Evolutionary conservation across 441 rosid genomes (phyloP), one percentile per base, ranked within the genome.

Genomic region (Populus tomentosa): DNA sequence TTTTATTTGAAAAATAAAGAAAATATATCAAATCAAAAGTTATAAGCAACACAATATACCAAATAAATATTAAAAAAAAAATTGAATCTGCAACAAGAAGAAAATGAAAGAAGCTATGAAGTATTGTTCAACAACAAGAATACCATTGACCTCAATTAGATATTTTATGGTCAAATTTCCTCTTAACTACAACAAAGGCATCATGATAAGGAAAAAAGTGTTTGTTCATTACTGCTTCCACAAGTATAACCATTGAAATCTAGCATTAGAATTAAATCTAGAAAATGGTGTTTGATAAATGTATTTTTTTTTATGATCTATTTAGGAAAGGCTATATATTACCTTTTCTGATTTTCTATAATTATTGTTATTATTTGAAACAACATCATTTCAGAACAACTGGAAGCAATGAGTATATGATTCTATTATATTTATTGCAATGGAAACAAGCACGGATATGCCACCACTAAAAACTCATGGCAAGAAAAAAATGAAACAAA

Each of bases 401-500:
- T 35, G 40, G 70, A 35, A 56, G 13, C 66, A 67, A 70, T 30
- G 38, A 64, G 26, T 38, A 16, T 16, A 35, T 16, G 21, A 53
- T 61, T 53, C 30, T 20, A 33, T 26, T 66, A 36, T 14, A 67
- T 35, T 28, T 11, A 67, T 36, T 53, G 64, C 38, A 59, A 68
- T 2, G n/a, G 23, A 33, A 61, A 73, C 30, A 35, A 26, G 56
- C 18, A 35, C 26, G 71, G 32, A 42, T 32, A 53, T 33, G n/a
- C 35, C 36, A 38, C 4, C 35, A 64, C 10, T 40, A 26, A 53
- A 65, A 69, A 30, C 23, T 40, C 20, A 20, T 53, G 64, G 78
- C 38, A 70, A 75, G 67, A 81, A 53, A 76, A 80, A 77, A 67
- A 73, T 40, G 73, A 74, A 72, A 87, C 88, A 75, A 85, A 93